These are phyloP conservation scores for Eudorina sp. DNA, from an alignment of 139 green algal genomes.

Conservation along the genomic window DNA sequence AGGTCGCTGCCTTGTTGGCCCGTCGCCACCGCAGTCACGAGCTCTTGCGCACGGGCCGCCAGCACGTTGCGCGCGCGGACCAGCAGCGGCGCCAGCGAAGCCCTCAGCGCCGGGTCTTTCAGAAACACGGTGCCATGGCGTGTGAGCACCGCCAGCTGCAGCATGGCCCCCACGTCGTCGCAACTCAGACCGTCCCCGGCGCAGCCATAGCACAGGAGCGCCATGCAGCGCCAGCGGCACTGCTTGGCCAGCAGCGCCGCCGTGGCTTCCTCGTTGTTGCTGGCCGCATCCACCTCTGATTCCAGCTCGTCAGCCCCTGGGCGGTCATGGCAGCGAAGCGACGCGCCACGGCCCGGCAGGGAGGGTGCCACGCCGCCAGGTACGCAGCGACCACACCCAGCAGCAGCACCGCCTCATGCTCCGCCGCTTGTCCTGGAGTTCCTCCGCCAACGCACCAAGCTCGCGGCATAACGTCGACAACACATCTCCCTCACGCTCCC, in stretches of 20 bases:
- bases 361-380: constrained; percentile 46
- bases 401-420: constrained; percentile 59
- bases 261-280: background rate
- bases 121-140: constrained; percentile 58
- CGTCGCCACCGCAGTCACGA: constrained; percentile 10
- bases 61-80: constrained; percentile 47
- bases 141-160: constrained; percentile 51
- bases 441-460: constrained; percentile 38
- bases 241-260: constrained; percentile 49
- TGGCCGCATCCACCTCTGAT: background rate
- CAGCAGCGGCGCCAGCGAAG: constrained; percentile 29
- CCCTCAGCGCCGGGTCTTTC: background rate
- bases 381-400: constrained; percentile 64
- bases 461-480: constrained; percentile 45
- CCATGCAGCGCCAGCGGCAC: constrained; percentile 37
- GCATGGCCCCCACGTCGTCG: constrained; percentile 35
- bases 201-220: constrained; percentile 47
- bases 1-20: background rate
- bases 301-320: constrained; percentile 48
- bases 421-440: constrained; percentile 55
- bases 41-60: background rate
- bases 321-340: constrained; percentile 63
- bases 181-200: background rate
- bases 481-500: constrained; percentile 24
- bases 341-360: constrained; percentile 25